phyloP scores from a whole-genome alignment of 1,284 basidiomycete genomes.

The Mycena citricolor region DNA sequence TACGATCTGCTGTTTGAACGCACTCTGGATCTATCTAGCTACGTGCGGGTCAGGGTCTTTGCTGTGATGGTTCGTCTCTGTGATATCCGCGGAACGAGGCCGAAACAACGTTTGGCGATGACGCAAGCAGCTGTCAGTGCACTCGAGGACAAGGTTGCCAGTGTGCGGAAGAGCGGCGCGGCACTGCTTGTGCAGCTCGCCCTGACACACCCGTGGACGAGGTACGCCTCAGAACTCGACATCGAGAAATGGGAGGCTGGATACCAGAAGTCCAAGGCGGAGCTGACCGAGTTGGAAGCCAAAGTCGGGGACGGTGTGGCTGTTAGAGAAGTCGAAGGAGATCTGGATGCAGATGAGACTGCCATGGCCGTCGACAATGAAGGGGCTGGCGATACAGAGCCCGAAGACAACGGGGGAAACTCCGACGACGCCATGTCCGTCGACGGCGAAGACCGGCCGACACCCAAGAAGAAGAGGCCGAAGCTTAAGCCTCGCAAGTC shows the following conservation, averaged over 20 bases:
- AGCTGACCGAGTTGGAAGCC: slow-evolving; percentile 14
- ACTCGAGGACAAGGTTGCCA: slow-evolving; percentile 89
- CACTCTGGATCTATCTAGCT: slow-evolving; percentile 86
- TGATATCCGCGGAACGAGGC: slow-evolving; percentile 74
- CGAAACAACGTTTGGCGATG: slow-evolving; percentile 80
- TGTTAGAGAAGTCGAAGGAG: slow-evolving; percentile 55
- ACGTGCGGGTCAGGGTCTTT: slow-evolving; percentile 89
- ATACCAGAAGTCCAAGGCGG: slow-evolving; percentile 55
- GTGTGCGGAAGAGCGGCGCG: slow-evolving; percentile 85
- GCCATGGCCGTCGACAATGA: slow-evolving; percentile 29
- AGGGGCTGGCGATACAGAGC: slow-evolving; percentile 32
- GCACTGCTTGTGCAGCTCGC: slow-evolving; percentile 78
- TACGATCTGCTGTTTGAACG: slow-evolving; percentile 87
- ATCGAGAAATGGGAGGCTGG: slow-evolving; percentile 74
- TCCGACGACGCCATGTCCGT: slow-evolving; percentile 38
- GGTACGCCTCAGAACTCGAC: slow-evolving; percentile 84
- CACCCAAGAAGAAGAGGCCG: slow-evolving; percentile 36
- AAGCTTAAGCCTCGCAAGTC: slow-evolving; percentile 67
- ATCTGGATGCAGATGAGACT: slow-evolving; percentile 54
- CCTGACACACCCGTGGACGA: slow-evolving; percentile 87
- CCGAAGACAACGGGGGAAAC: slow-evolving; percentile 40
- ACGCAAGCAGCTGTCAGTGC: slow-evolving; percentile 77
- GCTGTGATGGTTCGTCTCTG: slow-evolving; percentile 71
- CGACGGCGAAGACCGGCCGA: slow-evolving; percentile 38
- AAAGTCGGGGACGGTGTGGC: slow-evolving; percentile 11